phyloP scores from a whole-genome alignment of 176 grass and related monocot species.

The Avena insularis region DNA sequence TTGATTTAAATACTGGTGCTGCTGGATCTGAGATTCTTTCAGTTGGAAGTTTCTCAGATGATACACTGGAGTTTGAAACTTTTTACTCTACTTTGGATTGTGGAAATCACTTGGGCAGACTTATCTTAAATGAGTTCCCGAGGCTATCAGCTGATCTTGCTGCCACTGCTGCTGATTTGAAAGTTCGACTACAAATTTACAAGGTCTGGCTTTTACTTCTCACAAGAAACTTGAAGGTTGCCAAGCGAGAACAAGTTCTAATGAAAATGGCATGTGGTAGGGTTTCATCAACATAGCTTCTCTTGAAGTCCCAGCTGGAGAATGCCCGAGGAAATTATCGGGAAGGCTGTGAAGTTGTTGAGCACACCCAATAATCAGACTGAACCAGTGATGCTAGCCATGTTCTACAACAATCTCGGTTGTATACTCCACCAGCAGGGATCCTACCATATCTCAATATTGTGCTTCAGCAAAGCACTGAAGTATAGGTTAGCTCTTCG shows the following conservation, averaged over 20 bases:
- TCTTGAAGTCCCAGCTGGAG: constrained; percentile 93
- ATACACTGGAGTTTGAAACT: constrained; percentile 80
- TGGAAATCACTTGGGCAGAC: constrained; percentile 58
- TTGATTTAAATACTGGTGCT: constrained; percentile 57
- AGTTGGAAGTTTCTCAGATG: constrained; percentile 68
- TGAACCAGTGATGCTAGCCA: constrained; percentile 69
- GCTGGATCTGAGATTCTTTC: constrained; percentile 63
- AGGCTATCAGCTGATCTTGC: constrained; percentile 75
- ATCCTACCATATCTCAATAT: constrained; percentile 63
- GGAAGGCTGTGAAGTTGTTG: constrained; percentile 93
- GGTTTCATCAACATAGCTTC: constrained; percentile 86
- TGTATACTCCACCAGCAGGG: constrained; percentile 93
- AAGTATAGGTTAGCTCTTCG: constrained; percentile 56
- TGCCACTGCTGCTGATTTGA: constrained; percentile 76
- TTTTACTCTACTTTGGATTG: constrained; percentile 71
- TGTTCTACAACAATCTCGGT: constrained; percentile 92
- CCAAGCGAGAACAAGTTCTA: constrained; percentile 90
- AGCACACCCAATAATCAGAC: constrained; percentile 75
- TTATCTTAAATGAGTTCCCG: constrained; percentile 64
- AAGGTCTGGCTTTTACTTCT: constrained; percentile 85
- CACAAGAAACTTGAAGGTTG: constrained; percentile 86
- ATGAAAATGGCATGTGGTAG: constrained; percentile 97
- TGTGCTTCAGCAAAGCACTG: constrained; percentile 83
- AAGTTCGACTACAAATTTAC: constrained; percentile 85
- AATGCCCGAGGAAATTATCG: constrained; percentile 88